Base-by-base conservation (phyloP, 1,284 basidiomycete genomes). In the Sanghuangporus baumii region DNA sequence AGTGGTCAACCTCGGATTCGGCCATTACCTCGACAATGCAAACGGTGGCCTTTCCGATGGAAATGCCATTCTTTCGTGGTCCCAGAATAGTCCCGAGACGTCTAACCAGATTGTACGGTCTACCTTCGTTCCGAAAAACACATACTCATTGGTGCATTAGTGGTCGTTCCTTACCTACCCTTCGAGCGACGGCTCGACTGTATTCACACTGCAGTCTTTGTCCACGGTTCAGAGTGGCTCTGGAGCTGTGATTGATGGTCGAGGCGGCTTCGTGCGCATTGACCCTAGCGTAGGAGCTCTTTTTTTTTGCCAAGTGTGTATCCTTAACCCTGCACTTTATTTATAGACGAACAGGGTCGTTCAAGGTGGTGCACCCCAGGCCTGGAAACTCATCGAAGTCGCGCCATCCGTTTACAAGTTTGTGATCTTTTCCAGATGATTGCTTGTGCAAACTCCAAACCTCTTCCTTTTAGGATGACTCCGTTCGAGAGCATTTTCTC, bases 81-180 rank as follows among this genome's bases (percentile, higher is more conserved):
- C 5, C 20, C 46, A 54, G 20, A 60, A 48, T 34, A 38, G 31
- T 16, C 57, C 52, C 31, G 26, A 55, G 54, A 55, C 52, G 34
- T 26, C 31, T 8, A 57, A 57, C 48, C 61, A 58, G 26, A 14
- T 48, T 18, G 56, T 62, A 48, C 31, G 37, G 43, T 18, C 9
- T 14, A 3, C 38, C 23, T 26, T 51, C 8, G 14, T 23, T 61
- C 8, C 34, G 20, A 14, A 43, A 3, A 8, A 23, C n/a, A 8
- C 12, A 8, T 26, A 48, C 34, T 47, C 5, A 60, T 40, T n/a
- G 4, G 7, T 55, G 3, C 36, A 23, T 38, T 46, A 63, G 61
- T 63, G 61, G 61, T 59, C 56, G 34, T 63, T 59, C 18, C 38
- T 63, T 8, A 48, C 52, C 9, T 63, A 63, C 38, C 62, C 62